Evolutionary conservation across 2,329 filamentous ascomycete species (phyloP).

Genomic region (Fusarium mundagurra): DNA sequence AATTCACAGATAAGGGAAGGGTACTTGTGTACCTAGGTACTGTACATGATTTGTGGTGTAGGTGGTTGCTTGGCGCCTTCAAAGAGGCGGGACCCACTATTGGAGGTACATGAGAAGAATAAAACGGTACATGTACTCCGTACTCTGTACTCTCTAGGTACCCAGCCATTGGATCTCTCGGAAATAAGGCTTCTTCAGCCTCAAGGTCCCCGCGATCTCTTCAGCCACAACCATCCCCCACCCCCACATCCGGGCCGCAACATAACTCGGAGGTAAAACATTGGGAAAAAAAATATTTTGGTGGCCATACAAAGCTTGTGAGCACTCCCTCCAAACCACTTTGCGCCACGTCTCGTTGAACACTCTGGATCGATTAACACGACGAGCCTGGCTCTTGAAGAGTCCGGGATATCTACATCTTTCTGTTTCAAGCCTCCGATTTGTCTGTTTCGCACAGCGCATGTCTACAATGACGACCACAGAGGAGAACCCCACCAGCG

Average conservation of each 20-base stretch:
- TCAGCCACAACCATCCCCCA: not conserved
- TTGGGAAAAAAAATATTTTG: not conserved
- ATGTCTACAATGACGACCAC: constrained; percentile 47
- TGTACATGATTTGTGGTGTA: not conserved
- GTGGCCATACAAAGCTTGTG: not conserved
- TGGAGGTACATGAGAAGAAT: not conserved
- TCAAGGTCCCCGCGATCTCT: not conserved
- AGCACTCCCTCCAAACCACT: not conserved
- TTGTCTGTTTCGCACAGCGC: constrained; percentile 16
- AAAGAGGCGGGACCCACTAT: not conserved
- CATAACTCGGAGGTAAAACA: not conserved
- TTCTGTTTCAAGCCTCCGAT: not conserved
- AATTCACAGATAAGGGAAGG: not conserved
- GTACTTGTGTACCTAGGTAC: not conserved
- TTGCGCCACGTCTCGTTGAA: constrained; percentile 1
- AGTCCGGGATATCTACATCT: constrained; percentile 30
- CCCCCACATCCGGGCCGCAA: not conserved
- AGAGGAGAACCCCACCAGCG: constrained; percentile 24
- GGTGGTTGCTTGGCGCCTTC: not conserved
- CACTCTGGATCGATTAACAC: constrained; percentile 37
- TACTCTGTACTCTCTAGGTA: not conserved
- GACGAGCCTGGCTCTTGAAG: constrained; percentile 36
- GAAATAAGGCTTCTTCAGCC: not conserved
- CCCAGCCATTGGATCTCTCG: not conserved
- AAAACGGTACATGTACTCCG: not conserved